Conservation (phyloP, 2,329 filamentous ascomycete genomes). For the Mycocentrospora acerina region DNA sequence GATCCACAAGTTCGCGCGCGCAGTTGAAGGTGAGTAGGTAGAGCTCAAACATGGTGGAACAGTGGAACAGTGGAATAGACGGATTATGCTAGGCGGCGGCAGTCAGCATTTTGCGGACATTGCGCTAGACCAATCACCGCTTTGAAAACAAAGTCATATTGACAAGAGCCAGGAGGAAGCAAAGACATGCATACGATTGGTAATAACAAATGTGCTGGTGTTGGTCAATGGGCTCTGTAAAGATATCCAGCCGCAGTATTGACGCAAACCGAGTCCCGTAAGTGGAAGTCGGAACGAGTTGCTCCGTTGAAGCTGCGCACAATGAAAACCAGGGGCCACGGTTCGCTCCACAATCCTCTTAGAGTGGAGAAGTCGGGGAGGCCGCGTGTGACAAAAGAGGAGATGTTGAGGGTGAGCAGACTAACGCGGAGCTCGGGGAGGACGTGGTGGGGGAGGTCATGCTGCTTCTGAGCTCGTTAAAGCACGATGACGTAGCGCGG, state of each 20-base stretch:
- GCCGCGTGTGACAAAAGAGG: constrained; percentile 9
- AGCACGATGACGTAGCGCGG: background rate
- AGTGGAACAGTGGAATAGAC: constrained; percentile 1
- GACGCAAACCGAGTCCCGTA: no score
- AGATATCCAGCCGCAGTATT: no score
- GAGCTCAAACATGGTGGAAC: constrained; percentile 56
- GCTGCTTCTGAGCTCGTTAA: background rate
- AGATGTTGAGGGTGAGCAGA: background rate
- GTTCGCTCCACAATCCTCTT: constrained; percentile 1
- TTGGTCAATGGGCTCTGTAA: no score
- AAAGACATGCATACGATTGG: no score
- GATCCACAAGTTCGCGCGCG: constrained; percentile 69
- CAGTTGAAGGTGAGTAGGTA: constrained; percentile 91
- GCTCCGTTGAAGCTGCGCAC: no score
- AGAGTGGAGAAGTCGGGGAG: constrained; percentile 3
- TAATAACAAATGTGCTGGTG: no score
- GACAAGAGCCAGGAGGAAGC: no score
- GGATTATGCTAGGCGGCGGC: constrained; percentile 10
- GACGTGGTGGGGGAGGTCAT: background rate
- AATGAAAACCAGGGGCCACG: no score
- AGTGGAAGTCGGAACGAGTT: no score
- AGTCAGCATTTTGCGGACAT: constrained; percentile 23
- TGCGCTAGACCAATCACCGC: constrained; percentile 8
- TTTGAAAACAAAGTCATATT: background rate
- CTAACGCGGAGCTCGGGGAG: background rate